These are phyloP conservation scores for Furcasterigmium sp. DNA, from an alignment of 2,329 filamentous ascomycete genomes.

Conservation along the genomic window DNA sequence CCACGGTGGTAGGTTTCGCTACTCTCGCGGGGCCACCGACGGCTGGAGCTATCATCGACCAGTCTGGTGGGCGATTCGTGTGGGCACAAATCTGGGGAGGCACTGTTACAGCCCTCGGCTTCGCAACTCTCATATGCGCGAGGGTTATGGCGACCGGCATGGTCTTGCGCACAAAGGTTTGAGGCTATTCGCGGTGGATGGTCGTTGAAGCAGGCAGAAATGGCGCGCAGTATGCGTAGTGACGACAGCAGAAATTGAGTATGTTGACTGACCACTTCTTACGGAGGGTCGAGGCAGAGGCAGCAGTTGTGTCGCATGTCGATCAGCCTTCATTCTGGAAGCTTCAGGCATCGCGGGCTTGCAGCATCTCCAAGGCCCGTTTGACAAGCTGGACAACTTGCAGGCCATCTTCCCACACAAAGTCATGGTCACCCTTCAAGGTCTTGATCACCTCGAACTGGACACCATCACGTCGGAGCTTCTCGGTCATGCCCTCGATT, in stretches of 20 bases:
- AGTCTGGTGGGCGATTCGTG: conserved; percentile 29
- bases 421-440: conserved; percentile 56
- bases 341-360: no score
- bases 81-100: conserved; percentile 44
- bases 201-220: no score
- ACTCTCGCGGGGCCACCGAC: conserved; percentile 38
- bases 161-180: conserved; percentile 28
- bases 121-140: conserved; percentile 23
- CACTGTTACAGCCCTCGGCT: conserved; percentile 28
- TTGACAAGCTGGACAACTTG: conserved; percentile 46
- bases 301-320: no score
- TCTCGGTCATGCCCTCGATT: conserved; percentile 47
- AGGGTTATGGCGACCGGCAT: conserved; percentile 29
- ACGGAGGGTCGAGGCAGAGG: no score
- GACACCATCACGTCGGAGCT: conserved; percentile 34
- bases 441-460: conserved; percentile 27
- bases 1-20: conserved; percentile 33
- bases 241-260: no score
- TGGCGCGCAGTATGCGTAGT: no score
- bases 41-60: conserved; percentile 39
- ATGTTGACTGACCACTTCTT: no score
- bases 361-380: no score
- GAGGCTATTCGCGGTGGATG: no score
- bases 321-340: no score
- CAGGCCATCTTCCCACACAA: conserved; percentile 55